Evolutionary conservation across 1,284 basidiomycete genomes (phyloP).

Genomic region (Malassezia globosa): DNA sequence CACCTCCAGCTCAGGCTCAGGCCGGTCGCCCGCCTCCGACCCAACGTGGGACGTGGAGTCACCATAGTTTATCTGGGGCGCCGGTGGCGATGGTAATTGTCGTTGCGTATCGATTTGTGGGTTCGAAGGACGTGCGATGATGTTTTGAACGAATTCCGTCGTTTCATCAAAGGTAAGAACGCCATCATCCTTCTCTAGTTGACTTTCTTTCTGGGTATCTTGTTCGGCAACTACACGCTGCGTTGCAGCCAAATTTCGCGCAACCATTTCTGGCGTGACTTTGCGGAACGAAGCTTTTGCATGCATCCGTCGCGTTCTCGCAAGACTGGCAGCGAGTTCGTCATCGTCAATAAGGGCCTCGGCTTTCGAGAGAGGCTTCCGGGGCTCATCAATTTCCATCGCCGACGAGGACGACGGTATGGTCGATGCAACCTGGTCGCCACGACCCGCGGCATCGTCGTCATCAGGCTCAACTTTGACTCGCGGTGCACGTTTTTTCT

Average conservation of each 20-base stretch:
- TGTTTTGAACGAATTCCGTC: conserved; percentile 85
- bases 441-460: not conserved
- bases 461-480: conserved; percentile 59
- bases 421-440: too few species aligned
- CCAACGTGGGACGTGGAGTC: not conserved
- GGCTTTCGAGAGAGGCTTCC: conserved; percentile 13
- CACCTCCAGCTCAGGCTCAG: not conserved
- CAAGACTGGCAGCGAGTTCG: conserved; percentile 84
- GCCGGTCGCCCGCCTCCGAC: not conserved
- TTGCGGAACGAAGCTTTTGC: conserved; percentile 64
- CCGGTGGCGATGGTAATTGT: not conserved
- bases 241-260: conserved; percentile 51
- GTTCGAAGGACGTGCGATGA: conserved; percentile 50
- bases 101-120: conserved; percentile 48
- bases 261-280: conserved; percentile 71
- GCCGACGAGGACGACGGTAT: conserved; percentile 57
- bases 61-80: not conserved
- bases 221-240: conserved; percentile 55
- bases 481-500: conserved; percentile 45
- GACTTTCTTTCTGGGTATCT: conserved; percentile 49
- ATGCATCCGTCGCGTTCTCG: conserved; percentile 69
- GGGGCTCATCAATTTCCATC: conserved; percentile 62
- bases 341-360: conserved; percentile 88
- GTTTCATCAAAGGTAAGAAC: conserved; percentile 84
- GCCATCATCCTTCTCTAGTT: conserved; percentile 14